Base-by-base conservation (phyloP, 2,329 filamentous ascomycete genomes). In the Karstenula rhodostoma region DNA sequence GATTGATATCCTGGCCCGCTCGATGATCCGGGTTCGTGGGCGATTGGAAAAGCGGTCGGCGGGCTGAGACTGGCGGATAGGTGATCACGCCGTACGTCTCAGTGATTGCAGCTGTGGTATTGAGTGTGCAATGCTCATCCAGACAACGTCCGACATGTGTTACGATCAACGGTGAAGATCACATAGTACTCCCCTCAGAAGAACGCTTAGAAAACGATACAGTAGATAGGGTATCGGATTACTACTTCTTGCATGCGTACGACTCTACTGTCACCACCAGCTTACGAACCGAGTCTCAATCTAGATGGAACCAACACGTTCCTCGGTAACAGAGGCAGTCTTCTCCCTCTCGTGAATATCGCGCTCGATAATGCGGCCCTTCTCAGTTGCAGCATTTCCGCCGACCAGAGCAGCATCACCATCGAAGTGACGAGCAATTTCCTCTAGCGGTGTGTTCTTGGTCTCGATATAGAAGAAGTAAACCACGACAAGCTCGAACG, bases 401-500 rank as follows among this genome's bases (percentile, higher is more conserved):
- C 75, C 76, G 50, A 78, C 64, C 32, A 77, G 43, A n/a, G 79
- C 79, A 42, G 74, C 74, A 10, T 82, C 77, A 27, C 67, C 69
- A 52, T 73, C 70, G 43, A 73, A 71, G 43, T 69, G 60, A 56
- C 59, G 59, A 29, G 64, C 65, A 47, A 73, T 70, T 43, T 71
- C 62, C 61, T 73, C 69, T n/a, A 73, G 64, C 15, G 69, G 64
- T 4, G 63, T 64, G 47, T 67, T 67, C 25, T 63, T 64, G 22
- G 70, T 73, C 57, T 73, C 70, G 17, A 68, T 65, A 56, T 68
- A 73, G 62, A 67, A 69, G 62, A 70, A 69, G 40, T 50, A 73
- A 32, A 79, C 72, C 33, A 75, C 66, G 44, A 67, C 46, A 25
- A 77, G 65, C 65, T 78, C 74, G 19, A 71, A 44, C 5, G 65